Base-by-base conservation (phyloP, 805 yeast species). In the Candida ipomoeae region DNA sequence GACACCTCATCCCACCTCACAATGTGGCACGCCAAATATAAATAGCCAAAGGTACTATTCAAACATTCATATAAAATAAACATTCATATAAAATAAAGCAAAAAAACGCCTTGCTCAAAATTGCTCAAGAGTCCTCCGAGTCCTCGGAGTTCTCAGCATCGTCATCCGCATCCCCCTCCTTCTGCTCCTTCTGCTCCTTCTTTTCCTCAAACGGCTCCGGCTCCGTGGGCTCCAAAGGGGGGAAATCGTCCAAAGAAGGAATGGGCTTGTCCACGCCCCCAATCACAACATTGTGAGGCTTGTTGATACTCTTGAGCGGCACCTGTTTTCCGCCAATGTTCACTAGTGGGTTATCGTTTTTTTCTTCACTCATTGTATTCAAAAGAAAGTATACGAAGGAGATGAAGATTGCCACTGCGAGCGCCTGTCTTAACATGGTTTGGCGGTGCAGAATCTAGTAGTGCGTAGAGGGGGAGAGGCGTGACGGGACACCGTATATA, bases 251-350 rank as follows among this genome's bases (percentile, higher is more conserved):
- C 48, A 52, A 44, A 36, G 53, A 48, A 15, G 59, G 59, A 21
- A 54, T 46, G n/a, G 59, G 49, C 50, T 54, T 55, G 40, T 54
- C 42, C 37, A 51, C 50, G 44, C 58, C 56, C 17, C 57, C 60
- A 42, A 58, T 41, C 21, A 58, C 56, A 36, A 53, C 60, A 38
- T 52, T 46, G 50, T 73, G 78, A 4, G 78, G 78, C 52, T 69
- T 70, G 59, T 64, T 71, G 53, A 74, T 68, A 40, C 47, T 46
- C 44, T 56, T 58, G 51, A 69, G 66, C 6, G 77, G 78, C 10
- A 73, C 74, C 48, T 57, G 58, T 49, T 61, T 63, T 41, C 74
- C 75, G 18, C 70, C 72, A 38, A 73, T 59, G 44, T 70, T 58
- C 33, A 61, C 47, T 35, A 67, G 50, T 40, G 58, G 60, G 32